A percentile compares a stretch with the other conserved stretches of the same genome.
Conservation (phyloP, 176 grass and related monocot species). For the Zoysia japonica region DNA sequence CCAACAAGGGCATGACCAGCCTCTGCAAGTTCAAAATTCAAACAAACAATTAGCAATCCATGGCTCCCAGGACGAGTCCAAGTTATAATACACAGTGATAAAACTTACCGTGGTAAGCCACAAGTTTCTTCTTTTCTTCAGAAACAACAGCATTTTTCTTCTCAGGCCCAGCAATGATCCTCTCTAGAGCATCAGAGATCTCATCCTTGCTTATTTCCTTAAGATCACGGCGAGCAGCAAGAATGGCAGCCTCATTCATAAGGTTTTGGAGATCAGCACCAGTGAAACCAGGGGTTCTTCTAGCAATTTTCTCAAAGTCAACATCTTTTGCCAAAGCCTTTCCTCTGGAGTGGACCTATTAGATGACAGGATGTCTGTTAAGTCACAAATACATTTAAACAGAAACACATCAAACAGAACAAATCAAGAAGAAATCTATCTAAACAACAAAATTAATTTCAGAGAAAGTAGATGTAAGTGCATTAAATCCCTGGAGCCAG, state of each 20-base stretch:
- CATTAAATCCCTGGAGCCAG: no score
- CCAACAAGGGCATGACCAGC: conserved; percentile 95
- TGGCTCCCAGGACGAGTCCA: background rate
- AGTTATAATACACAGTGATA: background rate
- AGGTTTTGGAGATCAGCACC: conserved; percentile 97
- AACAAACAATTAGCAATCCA: conserved; percentile 15
- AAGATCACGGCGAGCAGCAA: conserved; percentile 89
- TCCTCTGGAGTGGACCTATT: conserved; percentile 93
- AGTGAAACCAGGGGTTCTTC: conserved; percentile 95
- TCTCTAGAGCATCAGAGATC: conserved; percentile 95
- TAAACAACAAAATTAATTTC: no score
- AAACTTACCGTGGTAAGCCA: conserved; percentile 88
- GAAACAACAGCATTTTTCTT: conserved; percentile 99
- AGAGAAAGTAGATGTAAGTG: no score
- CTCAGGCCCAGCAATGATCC: conserved; percentile 98
- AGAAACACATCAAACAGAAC: background rate
- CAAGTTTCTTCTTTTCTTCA: conserved; percentile 89
- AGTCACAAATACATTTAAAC: background rate
- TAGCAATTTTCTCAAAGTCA: conserved; percentile 92
- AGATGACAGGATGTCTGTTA: conserved; percentile 4
- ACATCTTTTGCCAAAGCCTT: conserved; percentile 94
- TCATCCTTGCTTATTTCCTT: conserved; percentile 99
- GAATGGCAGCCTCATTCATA: conserved; percentile 98
- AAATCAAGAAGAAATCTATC: no score
- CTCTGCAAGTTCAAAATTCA: conserved; percentile 54